phyloP scores from a whole-genome alignment of 768 basidiomycete genomes.

The Pleurotus ostreatus region DNA sequence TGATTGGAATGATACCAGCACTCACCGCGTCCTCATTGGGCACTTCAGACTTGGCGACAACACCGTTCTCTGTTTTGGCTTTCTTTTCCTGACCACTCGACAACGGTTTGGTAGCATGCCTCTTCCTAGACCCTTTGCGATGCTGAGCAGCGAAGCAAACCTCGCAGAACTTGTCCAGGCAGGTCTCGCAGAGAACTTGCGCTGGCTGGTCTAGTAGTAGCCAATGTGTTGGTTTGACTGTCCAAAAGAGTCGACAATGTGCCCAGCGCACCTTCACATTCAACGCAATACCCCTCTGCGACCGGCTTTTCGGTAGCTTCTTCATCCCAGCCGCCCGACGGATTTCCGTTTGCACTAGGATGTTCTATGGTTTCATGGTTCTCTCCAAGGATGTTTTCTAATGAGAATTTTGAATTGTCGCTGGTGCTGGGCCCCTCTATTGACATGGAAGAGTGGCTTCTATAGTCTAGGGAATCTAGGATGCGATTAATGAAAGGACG shows the following conservation, averaged over 20 bases:
- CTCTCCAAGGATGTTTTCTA: slow-evolving; percentile 66
- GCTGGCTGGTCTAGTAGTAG: slow-evolving; percentile 71
- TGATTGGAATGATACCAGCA: slow-evolving; percentile 1
- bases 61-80: slow-evolving; percentile 21
- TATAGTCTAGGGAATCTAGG: slow-evolving; percentile 7
- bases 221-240: slow-evolving; percentile 8
- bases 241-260: neutral
- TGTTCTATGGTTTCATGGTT: slow-evolving; percentile 63
- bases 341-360: slow-evolving; percentile 34
- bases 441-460: neutral
- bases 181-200: slow-evolving; percentile 66
- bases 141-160: slow-evolving; percentile 86
- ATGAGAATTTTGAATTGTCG: slow-evolving; percentile 40
- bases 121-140: slow-evolving; percentile 73
- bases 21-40: slow-evolving; percentile 28
- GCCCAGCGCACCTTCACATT: slow-evolving; percentile 70
- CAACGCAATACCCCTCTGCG: slow-evolving; percentile 69
- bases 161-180: slow-evolving; percentile 72
- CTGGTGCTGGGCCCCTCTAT: neutral
- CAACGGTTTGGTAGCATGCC: slow-evolving; percentile 52
- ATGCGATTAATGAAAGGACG: slow-evolving; percentile 3
- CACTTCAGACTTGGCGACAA: slow-evolving; percentile 9
- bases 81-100: slow-evolving; percentile 22
- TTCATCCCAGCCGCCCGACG: slow-evolving; percentile 64
- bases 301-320: slow-evolving; percentile 43